A percentile compares a stretch with the other conserved stretches of the same genome.
Evolutionary conservation across 768 basidiomycete species (phyloP).

Genomic region (Gymnopilus junonius): DNA sequence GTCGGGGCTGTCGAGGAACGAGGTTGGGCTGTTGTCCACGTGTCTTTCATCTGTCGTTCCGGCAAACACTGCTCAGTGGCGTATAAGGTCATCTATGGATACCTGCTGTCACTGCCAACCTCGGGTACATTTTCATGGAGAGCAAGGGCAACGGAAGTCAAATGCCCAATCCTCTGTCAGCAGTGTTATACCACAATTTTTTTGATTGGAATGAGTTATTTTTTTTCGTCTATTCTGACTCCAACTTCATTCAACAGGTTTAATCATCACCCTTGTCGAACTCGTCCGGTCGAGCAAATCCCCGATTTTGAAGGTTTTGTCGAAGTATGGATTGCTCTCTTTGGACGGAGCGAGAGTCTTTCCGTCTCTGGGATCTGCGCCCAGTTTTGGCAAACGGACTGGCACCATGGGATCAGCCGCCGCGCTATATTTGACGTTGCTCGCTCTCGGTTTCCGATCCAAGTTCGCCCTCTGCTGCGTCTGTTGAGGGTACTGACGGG

Average conservation of each 20-base stretch:
- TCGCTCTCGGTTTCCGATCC: constrained; percentile 82
- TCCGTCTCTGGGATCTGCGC: constrained; percentile 72
- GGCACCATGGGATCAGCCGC: constrained; percentile 66
- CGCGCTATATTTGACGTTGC: constrained; percentile 84
- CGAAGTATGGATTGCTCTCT: constrained; percentile 80
- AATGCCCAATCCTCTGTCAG: background rate
- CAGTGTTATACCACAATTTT: background rate
- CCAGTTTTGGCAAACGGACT: constrained; percentile 86
- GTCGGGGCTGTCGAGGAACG: too few relatives aligned
- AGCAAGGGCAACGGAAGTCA: background rate
- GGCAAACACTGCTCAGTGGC: background rate
- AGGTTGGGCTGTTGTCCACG: background rate
- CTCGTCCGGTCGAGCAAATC: constrained; percentile 75
- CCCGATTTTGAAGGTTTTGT: constrained; percentile 73
- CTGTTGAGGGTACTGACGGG: constrained; percentile 81
- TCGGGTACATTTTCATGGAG: too few relatives aligned
- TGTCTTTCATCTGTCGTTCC: background rate
- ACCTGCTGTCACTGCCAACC: background rate
- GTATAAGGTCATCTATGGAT: background rate
- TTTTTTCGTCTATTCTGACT: background rate
- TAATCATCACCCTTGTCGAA: constrained; percentile 76
- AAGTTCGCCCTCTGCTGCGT: constrained; percentile 68
- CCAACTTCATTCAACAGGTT: constrained; percentile 48
- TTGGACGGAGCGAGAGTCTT: constrained; percentile 72
- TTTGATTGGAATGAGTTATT: too few relatives aligned